Conservation (phyloP, 2,329 filamentous ascomycete species). For the Colletotrichum sp. region DNA sequence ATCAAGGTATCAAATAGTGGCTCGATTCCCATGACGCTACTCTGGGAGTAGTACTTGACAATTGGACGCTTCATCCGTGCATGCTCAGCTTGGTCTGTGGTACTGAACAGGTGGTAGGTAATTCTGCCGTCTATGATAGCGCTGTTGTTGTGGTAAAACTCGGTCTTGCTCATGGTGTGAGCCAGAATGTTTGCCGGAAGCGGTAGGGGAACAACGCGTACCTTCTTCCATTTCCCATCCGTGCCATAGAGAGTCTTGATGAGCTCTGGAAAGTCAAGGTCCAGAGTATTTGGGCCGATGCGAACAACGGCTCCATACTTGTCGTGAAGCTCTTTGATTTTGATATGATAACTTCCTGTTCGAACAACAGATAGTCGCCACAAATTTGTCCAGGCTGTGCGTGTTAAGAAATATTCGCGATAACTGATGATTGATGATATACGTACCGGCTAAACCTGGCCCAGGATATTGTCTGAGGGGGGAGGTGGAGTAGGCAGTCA, state of each 20-base stretch:
- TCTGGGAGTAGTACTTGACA: slow-evolving; percentile 37
- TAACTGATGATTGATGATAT: background rate
- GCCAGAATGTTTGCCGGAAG: background rate
- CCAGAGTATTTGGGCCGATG: slow-evolving; percentile 33
- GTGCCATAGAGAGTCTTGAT: slow-evolving; percentile 22
- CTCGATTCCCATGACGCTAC: slow-evolving; percentile 30
- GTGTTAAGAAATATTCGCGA: background rate
- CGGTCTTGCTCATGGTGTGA: slow-evolving; percentile 29
- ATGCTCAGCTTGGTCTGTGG: slow-evolving; percentile 35
- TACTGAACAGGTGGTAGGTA: slow-evolving; percentile 42
- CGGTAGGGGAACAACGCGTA: background rate
- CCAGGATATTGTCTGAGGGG: slow-evolving; percentile 24
- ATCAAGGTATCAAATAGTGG: slow-evolving; percentile 34
- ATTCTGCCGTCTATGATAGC: slow-evolving; percentile 37
- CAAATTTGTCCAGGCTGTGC: slow-evolving; percentile 28
- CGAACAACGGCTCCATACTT: slow-evolving; percentile 34
- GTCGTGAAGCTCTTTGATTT: slow-evolving; percentile 29
- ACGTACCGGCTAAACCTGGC: slow-evolving; percentile 25
- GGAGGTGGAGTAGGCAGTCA: slow-evolving; percentile 9
- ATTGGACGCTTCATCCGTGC: slow-evolving; percentile 40
- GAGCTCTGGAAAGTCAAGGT: slow-evolving; percentile 16
- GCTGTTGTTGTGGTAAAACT: slow-evolving; percentile 40
- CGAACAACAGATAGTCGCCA: slow-evolving; percentile 28
- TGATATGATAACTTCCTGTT: slow-evolving; percentile 23
- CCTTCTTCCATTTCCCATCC: background rate